Evolutionary conservation across 805 yeast genomes (phyloP).

Genomic region (Starmerella sp.): DNA sequence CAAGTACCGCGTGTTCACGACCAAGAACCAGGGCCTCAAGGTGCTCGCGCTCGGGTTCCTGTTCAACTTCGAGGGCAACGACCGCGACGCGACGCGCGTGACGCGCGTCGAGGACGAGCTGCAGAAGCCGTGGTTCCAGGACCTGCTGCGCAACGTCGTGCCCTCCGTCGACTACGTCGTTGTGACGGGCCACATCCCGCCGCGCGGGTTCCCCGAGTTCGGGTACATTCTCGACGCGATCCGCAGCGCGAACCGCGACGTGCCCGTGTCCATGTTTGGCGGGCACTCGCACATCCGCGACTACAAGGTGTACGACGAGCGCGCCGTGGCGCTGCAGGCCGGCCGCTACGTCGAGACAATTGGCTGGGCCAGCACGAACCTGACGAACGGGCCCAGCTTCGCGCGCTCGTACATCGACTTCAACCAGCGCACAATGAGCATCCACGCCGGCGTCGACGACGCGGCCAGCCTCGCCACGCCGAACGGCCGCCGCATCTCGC

Average conservation of each 20-base stretch:
- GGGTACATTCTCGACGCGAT: constrained; percentile 37
- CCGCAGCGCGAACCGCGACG: constrained; percentile 48
- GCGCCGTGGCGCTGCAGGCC: constrained; percentile 67
- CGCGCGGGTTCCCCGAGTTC: constrained; percentile 46
- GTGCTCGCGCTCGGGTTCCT: constrained; percentile 65
- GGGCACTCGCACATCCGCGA: constrained; percentile 92
- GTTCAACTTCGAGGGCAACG: constrained; percentile 59
- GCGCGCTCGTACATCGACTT: constrained; percentile 71
- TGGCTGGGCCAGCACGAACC: constrained; percentile 61
- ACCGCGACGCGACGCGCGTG: constrained; percentile 45
- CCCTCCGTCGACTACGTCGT: constrained; percentile 49
- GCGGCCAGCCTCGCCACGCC: constrained; percentile 38
- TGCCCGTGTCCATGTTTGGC: constrained; percentile 73
- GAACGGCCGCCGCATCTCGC: not conserved
- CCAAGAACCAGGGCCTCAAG: constrained; percentile 39
- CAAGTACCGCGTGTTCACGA: constrained; percentile 50
- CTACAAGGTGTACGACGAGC: constrained; percentile 52
- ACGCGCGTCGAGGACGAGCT: constrained; percentile 47
- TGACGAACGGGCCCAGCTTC: constrained; percentile 25
- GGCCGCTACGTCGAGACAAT: constrained; percentile 86
- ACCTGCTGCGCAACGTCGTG: constrained; percentile 27
- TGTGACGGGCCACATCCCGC: constrained; percentile 70
- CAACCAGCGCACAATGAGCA: constrained; percentile 54
- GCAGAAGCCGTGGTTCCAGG: constrained; percentile 51
- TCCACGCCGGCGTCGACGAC: constrained; percentile 35